Percentiles rank a stretch among this genome's conserved stretches.
phyloP scores from a whole-genome alignment of 306 rosid genomes.

The Ormosia emarginata region DNA sequence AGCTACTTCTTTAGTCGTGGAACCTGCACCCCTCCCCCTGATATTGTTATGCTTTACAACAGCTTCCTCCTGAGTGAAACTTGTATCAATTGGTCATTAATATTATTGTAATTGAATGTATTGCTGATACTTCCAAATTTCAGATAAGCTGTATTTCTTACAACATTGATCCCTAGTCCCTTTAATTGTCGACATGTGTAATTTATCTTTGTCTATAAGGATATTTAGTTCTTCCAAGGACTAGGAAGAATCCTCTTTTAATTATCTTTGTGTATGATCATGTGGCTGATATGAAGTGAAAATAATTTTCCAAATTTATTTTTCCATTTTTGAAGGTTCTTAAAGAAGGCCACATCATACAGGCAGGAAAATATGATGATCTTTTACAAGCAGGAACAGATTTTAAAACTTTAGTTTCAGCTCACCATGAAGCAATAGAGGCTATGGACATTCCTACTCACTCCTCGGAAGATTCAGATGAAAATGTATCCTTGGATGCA shows the following conservation, averaged over 20 bases:
- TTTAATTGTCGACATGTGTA: neutral
- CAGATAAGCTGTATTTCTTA: neutral
- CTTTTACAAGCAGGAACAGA: slow-evolving; percentile 98
- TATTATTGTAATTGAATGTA: slow-evolving; percentile 14
- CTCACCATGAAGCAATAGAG: slow-evolving; percentile 98
- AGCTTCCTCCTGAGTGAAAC: slow-evolving; percentile 20
- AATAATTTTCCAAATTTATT: slow-evolving; percentile 15
- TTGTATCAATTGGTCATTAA: slow-evolving; percentile 1
- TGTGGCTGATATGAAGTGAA: neutral
- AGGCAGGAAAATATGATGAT: slow-evolving; percentile 93
- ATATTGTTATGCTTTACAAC: slow-evolving; percentile 17
- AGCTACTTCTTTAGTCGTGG: slow-evolving; percentile 5
- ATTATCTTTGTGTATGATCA: neutral
- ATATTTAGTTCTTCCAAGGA: neutral
- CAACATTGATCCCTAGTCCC: neutral
- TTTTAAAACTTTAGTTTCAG: slow-evolving; percentile 83
- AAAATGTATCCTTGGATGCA: slow-evolving; percentile 50
- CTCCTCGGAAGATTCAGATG: slow-evolving; percentile 91
- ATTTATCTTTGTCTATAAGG: neutral
- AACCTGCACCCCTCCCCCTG: slow-evolving; percentile 5
- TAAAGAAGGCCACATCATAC: slow-evolving; percentile 81
- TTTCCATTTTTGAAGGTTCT: slow-evolving; percentile 64
- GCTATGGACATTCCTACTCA: slow-evolving; percentile 94
- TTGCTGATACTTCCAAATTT: neutral
- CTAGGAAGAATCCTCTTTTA: neutral